Base-by-base conservation (phyloP, 208 protist genomes). In the Trichomonas gallinae region DNA sequence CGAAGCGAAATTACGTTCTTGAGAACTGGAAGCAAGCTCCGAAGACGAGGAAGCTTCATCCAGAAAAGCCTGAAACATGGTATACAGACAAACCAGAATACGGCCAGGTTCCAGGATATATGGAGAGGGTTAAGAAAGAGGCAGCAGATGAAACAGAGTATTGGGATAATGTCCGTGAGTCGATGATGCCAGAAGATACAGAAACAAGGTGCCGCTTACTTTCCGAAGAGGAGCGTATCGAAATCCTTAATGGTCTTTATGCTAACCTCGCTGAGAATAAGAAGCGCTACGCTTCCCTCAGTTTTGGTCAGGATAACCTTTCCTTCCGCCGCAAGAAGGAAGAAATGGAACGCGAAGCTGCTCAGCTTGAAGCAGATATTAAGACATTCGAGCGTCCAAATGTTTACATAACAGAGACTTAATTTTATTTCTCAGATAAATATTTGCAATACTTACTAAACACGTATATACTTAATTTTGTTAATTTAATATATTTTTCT, bases 381-480 rank as follows among this genome's bases (percentile, higher is more conserved):
- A 89, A 89, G 36, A 89, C 83, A 45, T 89, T 89, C 23, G 23
- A n/a, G 17, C 23, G 83, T 44, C 83, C 23, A n/a, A 89, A 89
- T 46, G 83, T 89, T 44, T 89, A 89, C 40, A 89, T 89, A n/a
- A 89, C 83, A 46, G 83, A 89, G 42, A 46, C 4, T 89, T 89
- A 89, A 89, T 85, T 85, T 72, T 6, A 31, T 17, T 51, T 3
- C 46, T 51, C 46, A 51, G 46, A 51, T 51, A 51, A 51, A 51
- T 51, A 51, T 51, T 51, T 51, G 46, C 46, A 51, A 51, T 51
- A 15, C 46, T 51, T 13, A 51, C 46, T 51, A 51, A 51, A 51
- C 46, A 51, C 46, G 46, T 51, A 51, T 51, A 51, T 51, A 51
- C 46, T 51, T 51, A 51, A 51, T 51, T 51, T 51, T 51, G 46